Base-by-base conservation (phyloP, 257 asterid genomes). In the Ophiorrhiza pumila region DNA sequence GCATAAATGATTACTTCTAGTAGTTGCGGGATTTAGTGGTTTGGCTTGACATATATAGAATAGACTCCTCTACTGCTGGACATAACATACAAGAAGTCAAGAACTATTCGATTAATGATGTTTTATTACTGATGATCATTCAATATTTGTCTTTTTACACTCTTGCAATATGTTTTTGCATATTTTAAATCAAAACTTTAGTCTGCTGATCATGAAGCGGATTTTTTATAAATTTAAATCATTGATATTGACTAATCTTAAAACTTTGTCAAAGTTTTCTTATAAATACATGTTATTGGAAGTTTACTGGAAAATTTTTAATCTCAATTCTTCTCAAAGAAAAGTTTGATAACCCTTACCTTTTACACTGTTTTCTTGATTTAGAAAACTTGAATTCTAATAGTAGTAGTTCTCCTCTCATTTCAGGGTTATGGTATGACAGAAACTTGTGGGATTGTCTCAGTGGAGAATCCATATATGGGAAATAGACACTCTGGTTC, bases 341-440 rank as follows among this genome's bases (percentile, higher is more conserved):
- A 42, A 27, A 22, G 12, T 72, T 11, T 25, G 8, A 3, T n/a
- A 37, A 52, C 45, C 61, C 15, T 46, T 34, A 10, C 32, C 1
- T 59, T 31, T 29, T 6, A 25, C 56, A 37, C 17, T 25, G 29
- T 70, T 45, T 50, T 39, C 13, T n/a, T 18, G 45, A 11, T 57
- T 37, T 45, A 43, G 41, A 34, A 31, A 32, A 13, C 2, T 34
- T 25, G 22, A 42, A 60, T 14, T 74, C 20, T 61, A 35, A 31
- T 17, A 32, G 5, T 31, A 55, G 45, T 25, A 31, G 4, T 61
- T 70, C 10, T 71, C 56, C 52, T 61, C 39, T 73, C 22, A 72
- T 82, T 82, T 79, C 85, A 95, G 98, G 98, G 98, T 53, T 95
- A 89, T 69, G 99, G 98, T 68, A 90, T 95, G 98, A 92, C 99